A percentile compares a stretch with the other conserved stretches of the same genome.
Evolutionary conservation across 345 rosid species (phyloP).

Genomic region (Syzygium aqueum): DNA sequence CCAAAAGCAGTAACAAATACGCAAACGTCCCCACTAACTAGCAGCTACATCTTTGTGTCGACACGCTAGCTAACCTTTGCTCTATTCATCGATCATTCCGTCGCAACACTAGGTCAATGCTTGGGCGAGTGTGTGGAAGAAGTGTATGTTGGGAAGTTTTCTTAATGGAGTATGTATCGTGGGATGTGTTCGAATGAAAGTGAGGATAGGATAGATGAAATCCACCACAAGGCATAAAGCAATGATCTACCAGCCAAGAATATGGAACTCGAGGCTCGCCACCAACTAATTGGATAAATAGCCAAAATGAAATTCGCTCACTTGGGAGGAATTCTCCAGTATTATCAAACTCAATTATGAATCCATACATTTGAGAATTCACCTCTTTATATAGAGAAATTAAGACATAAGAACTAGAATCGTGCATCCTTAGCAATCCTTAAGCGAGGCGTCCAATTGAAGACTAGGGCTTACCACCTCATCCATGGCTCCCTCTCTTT

Average conservation of each 20-base stretch:
- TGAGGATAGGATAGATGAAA: not conserved
- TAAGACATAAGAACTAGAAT: not conserved
- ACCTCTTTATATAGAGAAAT: not conserved
- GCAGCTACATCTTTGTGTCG: rapidly evolving
- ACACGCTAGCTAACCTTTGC: not conserved
- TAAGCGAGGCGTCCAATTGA: no score
- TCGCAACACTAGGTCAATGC: no score
- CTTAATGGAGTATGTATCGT: not conserved
- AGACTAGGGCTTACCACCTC: no score
- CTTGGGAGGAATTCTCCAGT: not conserved
- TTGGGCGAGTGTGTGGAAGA: not conserved
- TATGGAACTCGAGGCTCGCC: not conserved
- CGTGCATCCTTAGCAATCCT: no score
- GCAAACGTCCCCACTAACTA: not conserved
- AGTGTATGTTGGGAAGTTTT: not conserved
- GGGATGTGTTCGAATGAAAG: not conserved
- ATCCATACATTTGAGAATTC: not conserved
- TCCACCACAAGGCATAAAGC: not conserved
- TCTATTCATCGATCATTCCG: no score
- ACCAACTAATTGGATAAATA: not conserved
- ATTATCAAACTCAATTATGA: not conserved
- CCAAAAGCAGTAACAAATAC: not conserved
- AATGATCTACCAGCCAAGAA: not conserved
- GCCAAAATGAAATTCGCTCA: not conserved
- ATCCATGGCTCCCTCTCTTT: no score